A percentile compares a stretch with the other conserved stretches of the same genome.
Conservation (phyloP, 768 basidiomycete species). For the Leccinum disarticulatum region DNA sequence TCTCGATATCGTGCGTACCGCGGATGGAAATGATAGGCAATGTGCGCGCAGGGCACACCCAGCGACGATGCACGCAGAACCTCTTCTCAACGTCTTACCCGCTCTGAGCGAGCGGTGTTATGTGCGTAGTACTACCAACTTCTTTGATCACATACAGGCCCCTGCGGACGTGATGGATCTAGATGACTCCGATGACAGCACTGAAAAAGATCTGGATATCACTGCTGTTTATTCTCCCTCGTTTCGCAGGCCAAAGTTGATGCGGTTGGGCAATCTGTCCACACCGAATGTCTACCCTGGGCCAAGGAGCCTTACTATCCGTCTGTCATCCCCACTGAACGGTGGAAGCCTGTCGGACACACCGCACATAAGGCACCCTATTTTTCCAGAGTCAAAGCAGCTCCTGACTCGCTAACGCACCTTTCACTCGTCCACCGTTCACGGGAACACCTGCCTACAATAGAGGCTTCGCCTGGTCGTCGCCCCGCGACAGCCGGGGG, state of each 20-base stretch:
- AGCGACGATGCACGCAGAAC: slow-evolving; percentile 33
- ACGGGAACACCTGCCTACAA: slow-evolving; percentile 38
- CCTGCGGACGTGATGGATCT: slow-evolving; percentile 75
- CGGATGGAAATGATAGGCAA: slow-evolving; percentile 43
- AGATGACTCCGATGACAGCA: slow-evolving; percentile 54
- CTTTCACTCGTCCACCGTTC: slow-evolving; percentile 41
- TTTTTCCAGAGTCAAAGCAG: slow-evolving; percentile 46
- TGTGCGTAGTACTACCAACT: slow-evolving; percentile 56
- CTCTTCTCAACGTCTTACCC: slow-evolving; percentile 68
- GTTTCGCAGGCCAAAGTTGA: slow-evolving; percentile 43
- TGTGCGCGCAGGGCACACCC: slow-evolving; percentile 28
- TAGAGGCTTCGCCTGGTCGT: slow-evolving; percentile 9
- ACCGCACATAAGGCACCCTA: slow-evolving; percentile 43
- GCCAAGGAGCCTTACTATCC: slow-evolving; percentile 37
- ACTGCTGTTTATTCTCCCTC: slow-evolving; percentile 28
- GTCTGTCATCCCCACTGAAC: slow-evolving; percentile 36
- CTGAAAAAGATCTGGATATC: slow-evolving; percentile 40
- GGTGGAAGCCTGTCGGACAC: slow-evolving; percentile 54
- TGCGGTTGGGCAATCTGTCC: slow-evolving; percentile 68
- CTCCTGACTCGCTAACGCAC: slow-evolving; percentile 32
- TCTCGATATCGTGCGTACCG: slow-evolving; percentile 75
- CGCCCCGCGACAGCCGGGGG: slow-evolving; percentile 16
- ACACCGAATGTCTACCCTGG: slow-evolving; percentile 58
- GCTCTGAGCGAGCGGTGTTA: slow-evolving; percentile 82
- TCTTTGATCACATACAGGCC: slow-evolving; percentile 73